A percentile compares a stretch with the other conserved stretches of the same genome.
These are phyloP conservation scores for Stipa capillata DNA, from an alignment of 176 grass and related monocot species.

Conservation along the genomic window DNA sequence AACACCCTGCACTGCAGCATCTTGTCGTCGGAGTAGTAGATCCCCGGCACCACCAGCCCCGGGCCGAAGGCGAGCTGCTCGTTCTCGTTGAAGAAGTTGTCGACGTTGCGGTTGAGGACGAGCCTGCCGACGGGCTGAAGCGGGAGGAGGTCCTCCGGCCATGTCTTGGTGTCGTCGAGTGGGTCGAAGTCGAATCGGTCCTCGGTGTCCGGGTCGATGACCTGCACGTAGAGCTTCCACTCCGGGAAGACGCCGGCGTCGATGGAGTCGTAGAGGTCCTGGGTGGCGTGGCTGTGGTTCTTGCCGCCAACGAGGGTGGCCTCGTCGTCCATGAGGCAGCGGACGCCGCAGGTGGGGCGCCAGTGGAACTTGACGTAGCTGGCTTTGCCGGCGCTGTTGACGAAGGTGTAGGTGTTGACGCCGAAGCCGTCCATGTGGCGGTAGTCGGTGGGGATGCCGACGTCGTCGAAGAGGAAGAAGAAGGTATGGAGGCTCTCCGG, in stretches of 20 bases:
- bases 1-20: conserved; percentile 94
- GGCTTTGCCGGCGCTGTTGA: conserved; percentile 45
- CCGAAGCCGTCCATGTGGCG: conserved; percentile 84
- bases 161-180: conserved; percentile 88
- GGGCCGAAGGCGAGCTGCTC: conserved; percentile 87
- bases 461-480: conserved; percentile 95
- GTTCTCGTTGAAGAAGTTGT: conserved; percentile 91
- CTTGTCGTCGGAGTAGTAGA: conserved; percentile 95
- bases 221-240: conserved; percentile 81
- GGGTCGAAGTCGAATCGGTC: conserved; percentile 71
- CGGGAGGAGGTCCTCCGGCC: conserved; percentile 70
- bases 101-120: conserved; percentile 67
- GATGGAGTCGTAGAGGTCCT: conserved; percentile 84
- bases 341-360: conserved; percentile 71
- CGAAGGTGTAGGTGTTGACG: conserved; percentile 81
- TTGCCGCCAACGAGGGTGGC: conserved; percentile 44
- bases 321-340: conserved; percentile 61
- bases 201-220: conserved; percentile 63
- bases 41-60: conserved; percentile 67
- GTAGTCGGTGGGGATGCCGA: conserved; percentile 70
- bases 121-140: conserved; percentile 61
- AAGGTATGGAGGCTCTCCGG: conserved; percentile 88
- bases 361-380: conserved; percentile 88
- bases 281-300: conserved; percentile 85
- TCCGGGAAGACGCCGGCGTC: conserved; percentile 57